These are phyloP conservation scores for Cubamyces lactineus DNA, from an alignment of 768 basidiomycete species.

Conservation along the genomic window DNA sequence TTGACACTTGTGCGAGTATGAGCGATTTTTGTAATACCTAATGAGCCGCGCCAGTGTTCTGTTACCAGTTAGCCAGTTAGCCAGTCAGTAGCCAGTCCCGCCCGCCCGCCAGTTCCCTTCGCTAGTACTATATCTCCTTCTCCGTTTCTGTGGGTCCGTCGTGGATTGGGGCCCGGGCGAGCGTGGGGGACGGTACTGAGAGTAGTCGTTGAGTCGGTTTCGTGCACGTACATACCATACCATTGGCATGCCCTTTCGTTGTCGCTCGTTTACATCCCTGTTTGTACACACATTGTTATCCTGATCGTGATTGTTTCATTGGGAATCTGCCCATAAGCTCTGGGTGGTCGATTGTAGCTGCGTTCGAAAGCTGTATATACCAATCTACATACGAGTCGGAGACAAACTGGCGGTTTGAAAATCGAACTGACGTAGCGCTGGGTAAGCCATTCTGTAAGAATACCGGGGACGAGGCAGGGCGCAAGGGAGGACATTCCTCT, in stretches of 20 bases:
- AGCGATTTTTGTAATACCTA: slow-evolving; percentile 12
- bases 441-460: no score
- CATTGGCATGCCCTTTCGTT: background rate
- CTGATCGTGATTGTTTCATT: background rate
- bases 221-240: slow-evolving; percentile 2
- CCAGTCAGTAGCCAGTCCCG: no score
- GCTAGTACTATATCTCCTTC: no score
- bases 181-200: background rate
- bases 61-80: slow-evolving; percentile 1
- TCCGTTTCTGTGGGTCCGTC: background rate
- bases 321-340: background rate
- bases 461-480: background rate
- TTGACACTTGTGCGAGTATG: slow-evolving; percentile 13
- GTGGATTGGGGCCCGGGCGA: background rate
- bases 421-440: no score
- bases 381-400: no score
- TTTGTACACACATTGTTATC: slow-evolving; percentile 18
- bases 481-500: background rate
- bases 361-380: no score
- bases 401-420: no score
- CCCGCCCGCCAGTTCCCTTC: no score
- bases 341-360: no score
- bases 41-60: slow-evolving; percentile 8
- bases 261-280: slow-evolving; percentile 14
- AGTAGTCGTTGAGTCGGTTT: background rate